Percentiles rank a stretch among this genome's conserved stretches.
Evolutionary conservation across 345 rosid species (phyloP).

Genomic region (Draba incana): DNA sequence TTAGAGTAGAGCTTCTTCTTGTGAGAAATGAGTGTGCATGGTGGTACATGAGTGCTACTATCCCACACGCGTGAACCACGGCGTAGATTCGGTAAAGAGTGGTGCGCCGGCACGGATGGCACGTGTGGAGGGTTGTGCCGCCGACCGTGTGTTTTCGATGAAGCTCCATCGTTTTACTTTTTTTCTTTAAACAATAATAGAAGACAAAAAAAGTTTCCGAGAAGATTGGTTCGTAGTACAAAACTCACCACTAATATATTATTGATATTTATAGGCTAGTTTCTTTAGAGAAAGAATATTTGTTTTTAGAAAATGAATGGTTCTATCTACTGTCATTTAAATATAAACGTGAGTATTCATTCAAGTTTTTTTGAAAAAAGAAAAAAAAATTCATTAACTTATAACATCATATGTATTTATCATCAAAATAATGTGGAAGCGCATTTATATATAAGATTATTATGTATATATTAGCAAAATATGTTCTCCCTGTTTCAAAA

Average conservation of each 20-base stretch:
- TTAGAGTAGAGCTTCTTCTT: slow-evolving; percentile 25
- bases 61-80: slow-evolving; percentile 51
- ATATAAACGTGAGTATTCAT: too few species aligned
- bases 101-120: slow-evolving; percentile 45
- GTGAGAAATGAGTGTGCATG: slow-evolving; percentile 49
- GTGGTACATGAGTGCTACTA: slow-evolving; percentile 53
- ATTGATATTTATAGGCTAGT: slow-evolving; percentile 17
- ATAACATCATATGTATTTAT: too few species aligned
- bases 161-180: slow-evolving; percentile 13
- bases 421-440: too few species aligned
- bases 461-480: too few species aligned
- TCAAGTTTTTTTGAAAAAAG: too few species aligned
- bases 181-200: not conserved
- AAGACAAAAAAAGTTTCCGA: slow-evolving; percentile 4
- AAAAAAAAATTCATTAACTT: too few species aligned
- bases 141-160: slow-evolving; percentile 9
- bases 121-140: slow-evolving; percentile 49
- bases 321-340: too few species aligned
- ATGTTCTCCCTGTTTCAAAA: too few species aligned
- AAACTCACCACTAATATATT: not conserved
- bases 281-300: not conserved
- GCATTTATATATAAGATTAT: too few species aligned
- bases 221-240: not conserved
- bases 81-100: slow-evolving; percentile 55
- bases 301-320: too few species aligned